A percentile compares a stretch with the other conserved stretches of the same genome.
Evolutionary conservation across 163 green algal genomes (phyloP).

Genomic region (Trebouxiophyceae sp.): DNA sequence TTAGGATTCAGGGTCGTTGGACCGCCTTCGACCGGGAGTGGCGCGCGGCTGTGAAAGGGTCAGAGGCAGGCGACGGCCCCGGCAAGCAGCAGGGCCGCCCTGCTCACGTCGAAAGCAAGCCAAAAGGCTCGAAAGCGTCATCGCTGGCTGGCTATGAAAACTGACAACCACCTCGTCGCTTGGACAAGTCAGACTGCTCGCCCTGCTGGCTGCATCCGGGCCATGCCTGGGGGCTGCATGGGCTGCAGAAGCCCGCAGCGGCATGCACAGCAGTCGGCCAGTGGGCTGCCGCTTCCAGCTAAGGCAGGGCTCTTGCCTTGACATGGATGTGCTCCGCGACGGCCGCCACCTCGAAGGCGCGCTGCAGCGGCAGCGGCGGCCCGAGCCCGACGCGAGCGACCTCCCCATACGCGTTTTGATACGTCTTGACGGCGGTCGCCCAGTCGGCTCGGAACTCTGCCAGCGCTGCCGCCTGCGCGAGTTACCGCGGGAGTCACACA

Average conservation of each 20-base stretch:
- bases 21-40: too few species aligned
- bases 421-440: conserved; percentile 59
- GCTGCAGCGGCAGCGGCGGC: conserved; percentile 24
- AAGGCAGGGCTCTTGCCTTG: conserved; percentile 41
- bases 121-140: too few species aligned
- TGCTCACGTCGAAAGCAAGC: too few species aligned
- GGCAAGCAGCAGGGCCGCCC: too few species aligned
- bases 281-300: background rate
- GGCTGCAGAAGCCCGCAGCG: background rate
- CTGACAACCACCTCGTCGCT: background rate
- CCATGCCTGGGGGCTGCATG: background rate
- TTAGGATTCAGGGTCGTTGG: too few species aligned
- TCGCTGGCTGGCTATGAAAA: background rate
- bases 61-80: too few species aligned
- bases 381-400: conserved; percentile 16
- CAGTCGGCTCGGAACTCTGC: conserved; percentile 78
- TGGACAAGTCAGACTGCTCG: background rate
- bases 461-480: conserved; percentile 53
- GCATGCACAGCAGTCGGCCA: background rate
- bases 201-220: background rate
- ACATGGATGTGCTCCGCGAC: conserved; percentile 67
- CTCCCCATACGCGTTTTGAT: conserved; percentile 57
- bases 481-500: too few species aligned
- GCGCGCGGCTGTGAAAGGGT: too few species aligned
- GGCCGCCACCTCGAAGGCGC: conserved; percentile 32